Evolutionary conservation across 225 moss, liverwort and hornwort species (phyloP), one percentile per base, ranked within the genome.

Genomic region (Lunularia cruciata): DNA sequence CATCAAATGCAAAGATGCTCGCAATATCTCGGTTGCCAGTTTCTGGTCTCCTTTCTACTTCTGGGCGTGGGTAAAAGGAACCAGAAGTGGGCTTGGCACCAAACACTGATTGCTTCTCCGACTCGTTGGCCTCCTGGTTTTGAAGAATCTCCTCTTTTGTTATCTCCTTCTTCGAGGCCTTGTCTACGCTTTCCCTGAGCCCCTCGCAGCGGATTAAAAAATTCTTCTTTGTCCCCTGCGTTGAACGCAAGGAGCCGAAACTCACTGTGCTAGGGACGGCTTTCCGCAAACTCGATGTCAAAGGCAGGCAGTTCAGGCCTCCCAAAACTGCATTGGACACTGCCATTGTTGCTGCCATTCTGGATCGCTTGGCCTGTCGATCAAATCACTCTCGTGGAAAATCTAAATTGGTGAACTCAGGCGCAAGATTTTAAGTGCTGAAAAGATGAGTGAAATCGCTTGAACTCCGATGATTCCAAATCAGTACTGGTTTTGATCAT

Each of bases 101-200:
- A 10, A 79, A 47, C 52, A 76, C 70, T 2, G 71, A 76, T 9
- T 43, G 11, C 54, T 71, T 54, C 63, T 76, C 76, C 10, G 78
- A 82, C 40, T 68, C 67, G 10, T 82, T 72, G 25, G 48, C 57
- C 60, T 75, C 60, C 70, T 75, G 68, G 67, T 78, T 75, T 23
- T 68, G 67, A 49, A 78, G 26, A 15, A 82, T 68, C 36, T 67
- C 67, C 31, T 65, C 72, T 30, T 64, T 47, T 33, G 63, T 70
- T 47, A 70, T 74, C 20, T 57, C 57, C 25, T 57, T 58, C 72
- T 68, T 67, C 8, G 74, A 67, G 30, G 34, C 32, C 43, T 23
- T 38, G 34, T 77, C 76, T 6, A 72, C 64, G 1, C 35, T 30
- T 9, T 71, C 71, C 22, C 56, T 57, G 8, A 65, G 32, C 16